Evolutionary conservation across 2,329 filamentous ascomycete species (phyloP), one percentile per base, ranked within the genome.

Genomic region (Ceratocystis diversiconidia): DNA sequence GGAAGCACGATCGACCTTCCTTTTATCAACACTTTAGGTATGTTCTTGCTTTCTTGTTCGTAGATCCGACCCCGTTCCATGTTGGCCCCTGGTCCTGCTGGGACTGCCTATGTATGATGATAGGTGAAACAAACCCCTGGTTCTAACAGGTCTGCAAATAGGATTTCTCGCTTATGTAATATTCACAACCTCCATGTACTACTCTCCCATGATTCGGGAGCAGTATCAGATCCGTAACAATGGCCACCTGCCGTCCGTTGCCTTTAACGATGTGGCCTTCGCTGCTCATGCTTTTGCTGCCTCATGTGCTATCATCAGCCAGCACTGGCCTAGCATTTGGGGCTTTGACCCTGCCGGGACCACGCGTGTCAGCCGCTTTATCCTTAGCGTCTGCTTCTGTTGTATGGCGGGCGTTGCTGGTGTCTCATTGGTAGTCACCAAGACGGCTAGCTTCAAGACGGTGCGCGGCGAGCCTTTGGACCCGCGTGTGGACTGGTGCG

Each of bases 1-100:
- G 94, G 94, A 50, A 86, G 92, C 3, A 89, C 90, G 0, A 86
- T 95, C 69, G 92, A 96, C 74, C 96, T 95, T 72, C 90, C 90
- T 19, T 80, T 88, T 19, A 79, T 90, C 70, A 94, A 94, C 75
- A 76, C 78, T 30, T 72, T 86, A 3, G 84, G 82, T 83, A 72
- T 36, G 62, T 41, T 65, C 32, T 32, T 32, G 30, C 30, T 32
- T 32, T 32, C 30, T 7, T 25, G 62, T 15, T 65, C 4, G 55
- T n/a, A 59, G 28, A 59, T 59, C 55, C 25, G 10, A 25, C 25
- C 22, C 48, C 3, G 5, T 52, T 3, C 52, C n/a, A 57, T 57
- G 25, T 17, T 10, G 1, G 17, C 52, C 12, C 22, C 7, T 8
- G 48, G 48, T 17, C 22, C 10, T 41, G 36, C 36, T 41, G 25